Evolutionary conservation across 768 basidiomycete species (phyloP).

Genomic region (Boletus sp.): DNA sequence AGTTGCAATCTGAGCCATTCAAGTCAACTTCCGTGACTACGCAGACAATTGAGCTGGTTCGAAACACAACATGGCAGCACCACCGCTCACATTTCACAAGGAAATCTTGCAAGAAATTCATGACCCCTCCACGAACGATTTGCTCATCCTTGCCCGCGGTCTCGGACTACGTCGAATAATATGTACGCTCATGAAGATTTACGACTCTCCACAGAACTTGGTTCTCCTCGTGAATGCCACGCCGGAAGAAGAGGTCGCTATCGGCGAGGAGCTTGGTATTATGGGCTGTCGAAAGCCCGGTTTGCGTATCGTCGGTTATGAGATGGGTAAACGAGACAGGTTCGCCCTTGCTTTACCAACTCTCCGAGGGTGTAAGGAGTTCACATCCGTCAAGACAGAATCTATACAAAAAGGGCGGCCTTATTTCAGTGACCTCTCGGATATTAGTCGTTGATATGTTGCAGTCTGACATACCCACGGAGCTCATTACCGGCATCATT

Average conservation of each 20-base stretch:
- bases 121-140: constrained; percentile 71
- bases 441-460: constrained; percentile 96
- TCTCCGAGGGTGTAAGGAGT: background rate
- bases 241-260: constrained; percentile 84
- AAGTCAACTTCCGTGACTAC: background rate
- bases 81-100: constrained; percentile 65
- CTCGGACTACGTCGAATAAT: constrained; percentile 82
- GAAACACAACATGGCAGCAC: constrained; percentile 21
- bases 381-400: constrained; percentile 54
- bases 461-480: constrained; percentile 77
- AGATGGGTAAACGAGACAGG: constrained; percentile 79
- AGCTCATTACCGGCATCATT: constrained; percentile 85
- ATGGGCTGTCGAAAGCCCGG: constrained; percentile 91
- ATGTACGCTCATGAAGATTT: constrained; percentile 89
- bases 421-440: constrained; percentile 89
- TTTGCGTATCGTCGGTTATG: constrained; percentile 77
- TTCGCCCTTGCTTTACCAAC: constrained; percentile 32
- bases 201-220: constrained; percentile 81
- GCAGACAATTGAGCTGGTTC: constrained; percentile 1
- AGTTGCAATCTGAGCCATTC: constrained; percentile 1
- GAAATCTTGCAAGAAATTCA: constrained; percentile 65
- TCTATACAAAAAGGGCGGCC: constrained; percentile 83
- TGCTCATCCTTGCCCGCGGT: constrained; percentile 83
- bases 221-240: constrained; percentile 83
- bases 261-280: constrained; percentile 89